Percentiles rank a stretch among this genome's conserved stretches.
Evolutionary conservation across 805 yeast species (phyloP).

Genomic region (Zygoascus flipseniorum): DNA sequence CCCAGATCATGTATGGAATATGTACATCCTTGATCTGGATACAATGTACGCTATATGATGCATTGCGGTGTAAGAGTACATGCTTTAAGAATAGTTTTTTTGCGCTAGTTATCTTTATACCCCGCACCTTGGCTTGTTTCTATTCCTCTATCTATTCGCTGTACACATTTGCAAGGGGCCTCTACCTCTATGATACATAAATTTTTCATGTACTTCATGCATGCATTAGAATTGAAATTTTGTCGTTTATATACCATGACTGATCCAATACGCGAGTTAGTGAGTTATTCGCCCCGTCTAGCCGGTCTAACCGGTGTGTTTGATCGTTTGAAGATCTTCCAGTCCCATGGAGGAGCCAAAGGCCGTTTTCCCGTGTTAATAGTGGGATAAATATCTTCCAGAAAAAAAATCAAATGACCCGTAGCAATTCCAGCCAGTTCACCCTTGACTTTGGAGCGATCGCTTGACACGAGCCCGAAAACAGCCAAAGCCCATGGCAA

Average conservation of each 20-base stretch:
- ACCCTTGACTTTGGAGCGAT: constrained; percentile 10
- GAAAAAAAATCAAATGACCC: constrained; percentile 36
- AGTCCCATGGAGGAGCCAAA: constrained; percentile 36
- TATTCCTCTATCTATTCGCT: too few species aligned
- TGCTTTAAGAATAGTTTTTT: not conserved
- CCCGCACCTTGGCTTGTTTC: too few species aligned
- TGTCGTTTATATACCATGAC: not conserved
- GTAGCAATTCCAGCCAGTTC: constrained; percentile 33
- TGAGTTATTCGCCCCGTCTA: too few species aligned
- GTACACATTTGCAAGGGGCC: too few species aligned
- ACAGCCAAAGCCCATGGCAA: constrained; percentile 34
- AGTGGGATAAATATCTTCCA: constrained; percentile 37
- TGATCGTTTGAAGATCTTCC: constrained; percentile 3
- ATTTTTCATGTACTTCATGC: not conserved
- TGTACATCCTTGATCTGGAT: not conserved
- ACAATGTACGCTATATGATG: not conserved
- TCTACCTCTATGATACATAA: not conserved
- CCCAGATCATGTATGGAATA: not conserved
- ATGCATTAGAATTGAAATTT: not conserved
- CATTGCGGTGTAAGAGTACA: not conserved
- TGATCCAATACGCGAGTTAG: too few species aligned
- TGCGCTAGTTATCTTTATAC: too few species aligned
- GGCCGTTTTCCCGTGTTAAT: constrained; percentile 28
- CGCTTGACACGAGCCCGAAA: constrained; percentile 18
- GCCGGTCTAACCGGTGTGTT: not conserved